Evolutionary conservation across 1,139 yeast species (phyloP).

Genomic region (Candida mesenterica): DNA sequence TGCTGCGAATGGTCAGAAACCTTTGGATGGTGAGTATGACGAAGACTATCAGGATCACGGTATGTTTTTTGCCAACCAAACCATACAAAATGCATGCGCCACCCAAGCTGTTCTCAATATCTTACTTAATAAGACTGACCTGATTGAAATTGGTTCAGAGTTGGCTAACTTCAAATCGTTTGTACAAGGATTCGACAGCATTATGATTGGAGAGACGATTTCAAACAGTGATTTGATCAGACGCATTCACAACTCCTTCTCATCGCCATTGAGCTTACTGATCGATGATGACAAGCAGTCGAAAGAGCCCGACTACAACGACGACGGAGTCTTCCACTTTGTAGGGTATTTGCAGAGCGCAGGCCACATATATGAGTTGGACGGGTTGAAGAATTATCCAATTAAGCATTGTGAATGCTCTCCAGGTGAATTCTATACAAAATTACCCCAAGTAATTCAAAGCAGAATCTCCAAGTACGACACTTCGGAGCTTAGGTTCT

Average conservation of each 20-base stretch:
- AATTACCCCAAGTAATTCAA: conserved; percentile 44
- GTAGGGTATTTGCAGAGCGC: conserved; percentile 52
- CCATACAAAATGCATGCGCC: conserved; percentile 74
- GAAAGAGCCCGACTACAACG: conserved; percentile 31
- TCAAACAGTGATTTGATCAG: conserved; percentile 62
- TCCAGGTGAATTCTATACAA: conserved; percentile 40
- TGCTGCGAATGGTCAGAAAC: conserved; percentile 29
- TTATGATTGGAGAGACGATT: conserved; percentile 61
- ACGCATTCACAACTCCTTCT: conserved; percentile 61
- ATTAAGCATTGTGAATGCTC: conserved; percentile 50
- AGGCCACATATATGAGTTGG: conserved; percentile 60
- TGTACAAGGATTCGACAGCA: conserved; percentile 55
- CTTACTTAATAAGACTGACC: conserved; percentile 39
- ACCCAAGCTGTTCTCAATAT: conserved; percentile 71
- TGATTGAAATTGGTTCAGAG: conserved; percentile 49
- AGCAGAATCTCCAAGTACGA: conserved; percentile 48
- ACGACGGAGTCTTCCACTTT: conserved; percentile 63
- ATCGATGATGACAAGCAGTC: conserved; percentile 40
- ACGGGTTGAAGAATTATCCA: conserved; percentile 62
- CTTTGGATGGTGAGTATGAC: conserved; percentile 48
- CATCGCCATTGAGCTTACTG: conserved; percentile 51
- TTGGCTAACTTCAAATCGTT: conserved; percentile 50
- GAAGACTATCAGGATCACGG: conserved; percentile 32
- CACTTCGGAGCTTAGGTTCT: conserved; percentile 53
- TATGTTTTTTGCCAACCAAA: conserved; percentile 64